Base-by-base conservation (phyloP, 2,329 filamentous ascomycete genomes). In the Anthostomella pinea region DNA sequence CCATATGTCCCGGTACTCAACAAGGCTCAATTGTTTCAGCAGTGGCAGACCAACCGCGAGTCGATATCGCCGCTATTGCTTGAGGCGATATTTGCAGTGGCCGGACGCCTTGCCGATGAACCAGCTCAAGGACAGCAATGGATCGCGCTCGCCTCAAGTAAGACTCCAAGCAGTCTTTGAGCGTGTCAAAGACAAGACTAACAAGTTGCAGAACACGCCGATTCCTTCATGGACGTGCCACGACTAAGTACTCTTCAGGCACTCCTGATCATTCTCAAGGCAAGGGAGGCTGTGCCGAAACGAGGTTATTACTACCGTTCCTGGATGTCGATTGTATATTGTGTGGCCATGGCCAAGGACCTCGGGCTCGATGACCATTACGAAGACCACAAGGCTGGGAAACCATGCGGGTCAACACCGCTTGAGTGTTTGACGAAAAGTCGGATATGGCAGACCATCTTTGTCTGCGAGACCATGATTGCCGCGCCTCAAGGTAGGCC, bases 231-330 rank as follows among this genome's bases (percentile, higher is more conserved):
- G 77, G 91, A 96, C 54, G 81, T 91, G 16, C 89, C 91, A 2
- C 77, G 91, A 32, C 58, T 97, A 30, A 96, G 88, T 63, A 97
- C 93, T 0, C 81, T 97, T 8, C 91, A 97, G 64, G 91, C 89
- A 3, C 70, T 95, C 43, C 67, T 96, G 28, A 82, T 97, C 28
- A 73, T 96, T 13, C 68, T 96, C 27, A 97, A 97, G 62, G 93
- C 91, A 1, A 79, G 89, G 46, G 91, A 97, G 62, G 85, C 87
- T n/a, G 81, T 85, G 7, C 90, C 91, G 0, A 95, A 95, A 58
- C 81, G 87, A 42, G 93, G 93, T 1, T 97, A 97, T 59, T 97
- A 93, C 62, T 97, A 93, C 64, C 83, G 91, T 23, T 97, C 93
- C 0, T 97, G 93, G 91, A 95, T 96, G 80, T 87, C 86, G 5